A percentile compares a stretch with the other conserved stretches of the same genome.
These are phyloP conservation scores for Choiromyces venosus DNA, from an alignment of 495 filamentous ascomycete genomes.

Conservation along the genomic window DNA sequence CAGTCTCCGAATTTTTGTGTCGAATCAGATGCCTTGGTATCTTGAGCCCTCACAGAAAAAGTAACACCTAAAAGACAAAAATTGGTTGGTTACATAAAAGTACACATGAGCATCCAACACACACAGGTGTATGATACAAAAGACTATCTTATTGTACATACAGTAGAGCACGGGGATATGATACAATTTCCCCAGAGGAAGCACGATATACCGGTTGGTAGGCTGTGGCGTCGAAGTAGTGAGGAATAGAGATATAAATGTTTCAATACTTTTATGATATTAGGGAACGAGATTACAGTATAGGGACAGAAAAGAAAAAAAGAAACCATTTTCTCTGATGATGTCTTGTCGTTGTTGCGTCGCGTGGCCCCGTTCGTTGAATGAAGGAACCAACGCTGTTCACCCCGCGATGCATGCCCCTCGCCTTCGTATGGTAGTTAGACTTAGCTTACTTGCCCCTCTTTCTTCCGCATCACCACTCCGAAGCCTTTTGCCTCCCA, in stretches of 20 bases:
- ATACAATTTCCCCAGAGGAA: conserved; percentile 15
- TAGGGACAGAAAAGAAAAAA: conserved; percentile 1
- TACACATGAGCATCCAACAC: background rate
- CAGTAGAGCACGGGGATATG: background rate
- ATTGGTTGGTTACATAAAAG: background rate
- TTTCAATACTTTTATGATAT: background rate
- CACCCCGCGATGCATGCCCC: conserved; percentile 33
- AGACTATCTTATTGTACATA: conserved; percentile 5
- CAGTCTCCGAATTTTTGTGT: background rate
- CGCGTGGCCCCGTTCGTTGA: conserved; percentile 19
- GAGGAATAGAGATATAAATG: conserved; percentile 1
- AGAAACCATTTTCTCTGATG: conserved; percentile 16
- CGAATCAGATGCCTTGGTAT: background rate
- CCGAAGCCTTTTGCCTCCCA: conserved; percentile 42
- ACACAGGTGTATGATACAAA: background rate
- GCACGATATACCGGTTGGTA: background rate
- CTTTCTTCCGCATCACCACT: conserved; percentile 39
- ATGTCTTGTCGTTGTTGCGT: conserved; percentile 23
- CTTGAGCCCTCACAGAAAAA: background rate
- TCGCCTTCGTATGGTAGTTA: conserved; percentile 25
- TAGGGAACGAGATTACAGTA: background rate
- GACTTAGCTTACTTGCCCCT: conserved; percentile 28
- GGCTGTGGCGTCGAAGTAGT: conserved; percentile 23
- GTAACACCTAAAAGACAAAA: background rate
- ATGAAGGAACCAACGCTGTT: conserved; percentile 24